Evolutionary conservation across 2,329 filamentous ascomycete genomes (phyloP).

Genomic region (Trichophyton simii): DNA sequence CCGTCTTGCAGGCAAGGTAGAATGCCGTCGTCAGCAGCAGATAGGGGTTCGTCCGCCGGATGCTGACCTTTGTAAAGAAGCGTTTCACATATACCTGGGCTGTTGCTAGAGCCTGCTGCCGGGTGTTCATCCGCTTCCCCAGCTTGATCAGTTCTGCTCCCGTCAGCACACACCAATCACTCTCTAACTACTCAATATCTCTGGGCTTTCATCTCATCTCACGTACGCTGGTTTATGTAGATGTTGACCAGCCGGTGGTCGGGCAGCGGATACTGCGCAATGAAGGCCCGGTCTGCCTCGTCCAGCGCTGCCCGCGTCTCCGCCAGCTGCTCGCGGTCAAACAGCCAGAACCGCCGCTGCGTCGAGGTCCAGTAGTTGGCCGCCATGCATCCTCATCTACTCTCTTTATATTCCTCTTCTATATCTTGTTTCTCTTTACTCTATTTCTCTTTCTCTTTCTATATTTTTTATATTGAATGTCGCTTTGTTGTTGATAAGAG

Average conservation of each 20-base stretch:
- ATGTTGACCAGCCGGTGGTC: constrained; percentile 73
- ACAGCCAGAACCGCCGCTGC: constrained; percentile 81
- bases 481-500: background rate
- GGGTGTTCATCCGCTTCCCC: constrained; percentile 67
- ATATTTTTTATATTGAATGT: too few species aligned
- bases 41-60: constrained; percentile 85
- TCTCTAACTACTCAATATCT: background rate
- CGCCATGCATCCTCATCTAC: constrained; percentile 48
- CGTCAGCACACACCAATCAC: background rate
- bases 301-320: constrained; percentile 64
- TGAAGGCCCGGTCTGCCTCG: constrained; percentile 59
- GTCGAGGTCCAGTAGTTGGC: constrained; percentile 96
- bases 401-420: background rate
- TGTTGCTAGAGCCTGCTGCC: constrained; percentile 87
- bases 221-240: constrained; percentile 78
- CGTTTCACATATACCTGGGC: constrained; percentile 90
- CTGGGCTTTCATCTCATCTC: background rate
- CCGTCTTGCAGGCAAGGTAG: constrained; percentile 95
- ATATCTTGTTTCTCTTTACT: background rate
- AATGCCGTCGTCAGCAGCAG: constrained; percentile 85
- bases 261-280: constrained; percentile 70
- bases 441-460: background rate
- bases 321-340: constrained; percentile 67
- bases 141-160: constrained; percentile 50
- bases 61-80: constrained; percentile 84